Evolutionary conservation across 257 asterid genomes (phyloP), one percentile per base, ranked within the genome.

Genomic region (Rhazya stricta): DNA sequence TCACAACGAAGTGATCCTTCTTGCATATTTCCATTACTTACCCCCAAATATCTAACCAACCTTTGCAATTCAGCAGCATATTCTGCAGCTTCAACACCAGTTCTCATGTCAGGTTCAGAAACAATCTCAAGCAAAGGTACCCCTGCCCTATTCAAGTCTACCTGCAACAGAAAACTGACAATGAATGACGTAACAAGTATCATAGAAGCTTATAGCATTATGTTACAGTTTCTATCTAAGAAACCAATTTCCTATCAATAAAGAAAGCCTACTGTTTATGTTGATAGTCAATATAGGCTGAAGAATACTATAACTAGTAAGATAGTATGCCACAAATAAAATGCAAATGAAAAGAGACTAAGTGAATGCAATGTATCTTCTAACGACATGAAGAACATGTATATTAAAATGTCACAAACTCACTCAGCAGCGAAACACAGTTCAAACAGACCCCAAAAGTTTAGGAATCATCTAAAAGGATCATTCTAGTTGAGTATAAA

Each of bases 1-100:
- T 95, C 99, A 58, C 99, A 95, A 53, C 99, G 94, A 79, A 95
- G 96, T 57, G 99, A 95, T 51, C 98, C 98, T 89, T 95, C 99
- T 77, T 92, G 96, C 98, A 92, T 92, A 83, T 95, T 92, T 48
- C 99, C 98, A 66, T 95, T 95, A 77, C 97, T 85, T 62, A 95
- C 92, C 76, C 98, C 99, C 80, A 95, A 83, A 85, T 95, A 95
- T 73, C 99, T 85, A 79, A 95, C 99, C 84, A 92, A 74, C 82
- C 99, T 92, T 83, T 92, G 99, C 80, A 95, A 77, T 81, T 95
- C 97, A 61, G 97, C 91, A 76, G 98, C 97, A 80, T 95, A 95
- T 81, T 95, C 99, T 74, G 99, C 96, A 73, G 98, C 97, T 84
- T 92, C 98, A 79, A 89, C 80, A 69, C 98, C 99, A 69, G 96